A percentile compares a stretch with the other conserved stretches of the same genome.
phyloP scores from a whole-genome alignment of 495 filamentous ascomycete species.

The Penicillium paradoxum region DNA sequence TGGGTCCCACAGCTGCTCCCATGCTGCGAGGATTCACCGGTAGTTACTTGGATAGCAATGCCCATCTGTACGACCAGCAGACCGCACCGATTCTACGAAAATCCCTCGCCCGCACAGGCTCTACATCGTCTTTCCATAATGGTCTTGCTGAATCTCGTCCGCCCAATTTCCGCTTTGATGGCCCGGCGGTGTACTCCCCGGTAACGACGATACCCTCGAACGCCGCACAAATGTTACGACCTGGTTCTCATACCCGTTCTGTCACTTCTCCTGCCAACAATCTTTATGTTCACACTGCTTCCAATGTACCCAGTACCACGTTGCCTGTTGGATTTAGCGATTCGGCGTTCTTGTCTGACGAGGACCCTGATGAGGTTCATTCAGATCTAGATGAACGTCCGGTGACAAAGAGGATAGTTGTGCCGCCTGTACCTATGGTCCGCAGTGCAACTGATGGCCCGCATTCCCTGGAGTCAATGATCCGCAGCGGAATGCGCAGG shows the following conservation, averaged over 20 bases:
- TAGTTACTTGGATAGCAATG: slow-evolving; percentile 67
- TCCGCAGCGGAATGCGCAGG: slow-evolving; percentile 60
- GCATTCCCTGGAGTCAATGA: slow-evolving; percentile 65
- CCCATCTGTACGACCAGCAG: slow-evolving; percentile 89
- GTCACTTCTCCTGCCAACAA: slow-evolving; percentile 65
- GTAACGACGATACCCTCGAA: slow-evolving; percentile 21
- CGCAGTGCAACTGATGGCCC: slow-evolving; percentile 47
- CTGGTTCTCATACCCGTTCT: slow-evolving; percentile 63
- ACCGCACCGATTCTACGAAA: slow-evolving; percentile 87
- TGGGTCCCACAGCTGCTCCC: slow-evolving; percentile 39
- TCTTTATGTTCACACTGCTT: slow-evolving; percentile 41
- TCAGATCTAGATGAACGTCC: slow-evolving; percentile 45
- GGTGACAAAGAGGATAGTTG: slow-evolving; percentile 44
- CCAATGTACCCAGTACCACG: slow-evolving; percentile 20
- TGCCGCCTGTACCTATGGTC: slow-evolving; percentile 47
- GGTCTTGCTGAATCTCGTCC: slow-evolving; percentile 73
- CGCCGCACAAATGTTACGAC: slow-evolving; percentile 35
- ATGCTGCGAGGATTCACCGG: slow-evolving; percentile 60
- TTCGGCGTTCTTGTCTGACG: slow-evolving; percentile 54
- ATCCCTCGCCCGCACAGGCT: slow-evolving; percentile 66
- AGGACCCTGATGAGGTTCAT: slow-evolving; percentile 45
- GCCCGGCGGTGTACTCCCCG: slow-evolving; percentile 58
- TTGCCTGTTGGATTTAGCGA: slow-evolving; percentile 32
- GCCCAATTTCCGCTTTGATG: slow-evolving; percentile 49
- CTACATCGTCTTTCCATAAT: slow-evolving; percentile 78